Percentiles rank a stretch among this genome's conserved stretches.
Conservation (phyloP, 352 stramenopile species). For the Ophiocytium majus region DNA sequence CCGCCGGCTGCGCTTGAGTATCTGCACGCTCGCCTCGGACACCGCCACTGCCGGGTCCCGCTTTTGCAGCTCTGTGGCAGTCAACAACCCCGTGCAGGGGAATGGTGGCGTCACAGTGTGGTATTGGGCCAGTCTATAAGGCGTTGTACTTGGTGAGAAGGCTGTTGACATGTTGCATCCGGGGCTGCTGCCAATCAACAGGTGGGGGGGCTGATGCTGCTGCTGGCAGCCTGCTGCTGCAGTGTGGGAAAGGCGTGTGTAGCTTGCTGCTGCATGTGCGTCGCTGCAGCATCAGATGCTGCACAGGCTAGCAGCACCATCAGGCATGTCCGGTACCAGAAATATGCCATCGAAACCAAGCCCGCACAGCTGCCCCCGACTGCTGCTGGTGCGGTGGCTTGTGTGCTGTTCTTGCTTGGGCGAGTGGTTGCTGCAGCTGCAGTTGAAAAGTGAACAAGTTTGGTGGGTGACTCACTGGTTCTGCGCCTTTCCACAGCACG, state of each 20-base stretch:
- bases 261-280: too few relatives aligned
- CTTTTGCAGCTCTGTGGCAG: neutral
- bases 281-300: too few relatives aligned
- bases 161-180: too few relatives aligned
- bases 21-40: neutral
- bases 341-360: neutral
- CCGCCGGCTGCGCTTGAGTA: slow-evolving; percentile 51
- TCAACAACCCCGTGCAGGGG: neutral
- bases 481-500: neutral
- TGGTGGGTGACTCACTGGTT: neutral
- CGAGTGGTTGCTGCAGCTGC: neutral
- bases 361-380: too few relatives aligned
- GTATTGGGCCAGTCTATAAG: too few relatives aligned
- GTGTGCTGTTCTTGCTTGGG: neutral
- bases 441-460: neutral
- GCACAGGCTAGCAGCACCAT: too few relatives aligned
- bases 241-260: too few relatives aligned
- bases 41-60: neutral
- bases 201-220: too few relatives aligned
- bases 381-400: neutral
- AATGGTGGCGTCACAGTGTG: neutral
- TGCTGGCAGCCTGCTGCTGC: too few relatives aligned
- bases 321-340: too few relatives aligned
- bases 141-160: too few relatives aligned
- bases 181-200: too few relatives aligned